Base-by-base conservation (phyloP, 345 rosid genomes). In the Linum usitatissimum region DNA sequence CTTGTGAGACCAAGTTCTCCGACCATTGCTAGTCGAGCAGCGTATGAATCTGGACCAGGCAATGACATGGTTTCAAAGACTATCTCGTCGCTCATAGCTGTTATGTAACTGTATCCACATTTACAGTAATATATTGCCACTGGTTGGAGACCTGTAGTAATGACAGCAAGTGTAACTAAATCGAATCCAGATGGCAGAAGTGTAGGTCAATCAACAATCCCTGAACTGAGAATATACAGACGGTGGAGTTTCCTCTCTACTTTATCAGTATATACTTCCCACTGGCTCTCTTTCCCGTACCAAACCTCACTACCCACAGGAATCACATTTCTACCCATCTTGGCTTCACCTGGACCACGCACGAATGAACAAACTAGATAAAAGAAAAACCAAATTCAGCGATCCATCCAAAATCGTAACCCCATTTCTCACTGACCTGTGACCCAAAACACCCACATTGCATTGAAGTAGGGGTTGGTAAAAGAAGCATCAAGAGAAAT, bases 391-490 rank as follows among this genome's bases (percentile, higher is more conserved):
- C 49, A 9, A 8, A 14, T 42, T 42, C 49, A 42, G 49, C 15
- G 10, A 9, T 42, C 49, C 49, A 8, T 9, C 49, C 36, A 31
- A 31, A 31, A 31, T 9, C 49, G n/a, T n/a, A n/a, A n/a, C n/a
- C n/a, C n/a, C n/a, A n/a, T n/a, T n/a, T n/a, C n/a, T n/a, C n/a
- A n/a, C 61, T 55, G 81, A 87, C 93, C 95, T 14, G 95, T 81
- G 69, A 83, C 79, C 97, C 97, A 87, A 68, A 93, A 86, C 71
- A 90, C 83, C 93, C 93, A 87, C 78, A 90, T 79, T 39, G 95
- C n/a, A n/a, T n/a, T n/a, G n/a, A 85, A 66, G 87, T 76, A 19
- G 93, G 84, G 21, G 88, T 61, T n/a, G n/a, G n/a, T n/a, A 55
- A 28, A 55, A 63, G 91, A 85, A 13, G 85, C 36, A 30, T 95